Base-by-base conservation (phyloP, 116 monocot species). In the Thalassia testudinum region DNA sequence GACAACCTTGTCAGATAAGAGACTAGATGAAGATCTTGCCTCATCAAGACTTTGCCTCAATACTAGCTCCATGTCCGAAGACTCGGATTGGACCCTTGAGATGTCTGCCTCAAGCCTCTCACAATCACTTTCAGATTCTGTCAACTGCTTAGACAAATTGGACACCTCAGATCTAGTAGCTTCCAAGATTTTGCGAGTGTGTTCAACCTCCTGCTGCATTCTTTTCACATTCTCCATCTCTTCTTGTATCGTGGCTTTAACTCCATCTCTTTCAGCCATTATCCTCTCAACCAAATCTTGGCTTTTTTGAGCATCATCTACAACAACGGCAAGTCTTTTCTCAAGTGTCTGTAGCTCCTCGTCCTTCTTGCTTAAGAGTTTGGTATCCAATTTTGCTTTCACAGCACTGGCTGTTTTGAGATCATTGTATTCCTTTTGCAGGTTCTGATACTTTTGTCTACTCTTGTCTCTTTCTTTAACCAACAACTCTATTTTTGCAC, bases 341-440 rank as follows among this genome's bases (percentile, higher is more conserved):
- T 80, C 71, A 20, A 89, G 56, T 43, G 55, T 50, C 27, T 52
- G 53, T 8, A 83, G 27, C 56, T 77, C 52, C 14, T 69, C 61
- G 58, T 77, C 75, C 62, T 74, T 89, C 56, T 77, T 69, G 42
- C 63, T 27, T 58, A 83, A 25, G 21, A 80, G 64, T 49, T 79
- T 63, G 25, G 72, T 68, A 72, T 75, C 69, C 56, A 43, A 25
- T 2, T 54, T 44, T 48, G 48, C 50, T 72, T 53, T 68, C 49
- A 42, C 56, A 12, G 77, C 79, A 58, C 64, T 64, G 53, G 68
- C 69, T 24, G 59, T 59, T 54, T 72, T 83, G 53, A 79, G 72
- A 34, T 71, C 66, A 55, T 79, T 48, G 60, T 66, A 75, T 15
- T 89, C 77, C 62, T 70, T 37, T 14, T 43, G 52, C 37, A 89